Evolutionary conservation across 331 rosid genomes (phyloP).

Genomic region (Rhamnella rubrinervis): DNA sequence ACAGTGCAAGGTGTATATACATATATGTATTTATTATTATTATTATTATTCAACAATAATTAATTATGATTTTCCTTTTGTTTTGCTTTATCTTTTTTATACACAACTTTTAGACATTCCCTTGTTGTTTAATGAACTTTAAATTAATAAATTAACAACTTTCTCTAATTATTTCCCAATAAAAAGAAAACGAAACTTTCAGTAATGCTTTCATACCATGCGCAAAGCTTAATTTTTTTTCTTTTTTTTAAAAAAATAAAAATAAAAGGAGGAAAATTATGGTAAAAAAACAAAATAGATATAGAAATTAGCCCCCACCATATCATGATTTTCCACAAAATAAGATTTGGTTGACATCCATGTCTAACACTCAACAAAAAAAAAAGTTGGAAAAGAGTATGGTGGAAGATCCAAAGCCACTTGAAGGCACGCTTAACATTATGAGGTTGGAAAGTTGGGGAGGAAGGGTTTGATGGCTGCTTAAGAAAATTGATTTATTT

Average conservation of each 20-base stretch:
- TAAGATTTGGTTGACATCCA: conserved; percentile 13
- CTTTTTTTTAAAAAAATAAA: too few relatives aligned
- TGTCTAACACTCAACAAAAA: background rate
- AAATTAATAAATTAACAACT: background rate
- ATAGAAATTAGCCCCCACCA: conserved; percentile 17
- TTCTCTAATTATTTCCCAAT: background rate
- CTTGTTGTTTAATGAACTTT: background rate
- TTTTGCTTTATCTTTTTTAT: too few relatives aligned
- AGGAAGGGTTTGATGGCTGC: background rate
- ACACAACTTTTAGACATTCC: background rate
- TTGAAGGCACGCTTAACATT: background rate
- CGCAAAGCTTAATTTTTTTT: background rate
- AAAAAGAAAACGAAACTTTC: background rate
- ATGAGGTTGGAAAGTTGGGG: conserved; percentile 6
- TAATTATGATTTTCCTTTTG: too few relatives aligned
- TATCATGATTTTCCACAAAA: conserved; percentile 26
- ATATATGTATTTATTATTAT: too few relatives aligned
- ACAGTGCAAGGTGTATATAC: too few relatives aligned
- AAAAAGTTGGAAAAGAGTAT: background rate
- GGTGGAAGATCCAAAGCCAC: conserved; percentile 10
- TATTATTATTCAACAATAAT: too few relatives aligned
- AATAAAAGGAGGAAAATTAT: background rate
- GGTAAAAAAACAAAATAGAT: conserved; percentile 8
- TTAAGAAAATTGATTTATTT: background rate
- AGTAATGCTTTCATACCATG: background rate